Evolutionary conservation across 192 early-diverging fungal genomes (phyloP).

Genomic region (Umbelopsis sp.): DNA sequence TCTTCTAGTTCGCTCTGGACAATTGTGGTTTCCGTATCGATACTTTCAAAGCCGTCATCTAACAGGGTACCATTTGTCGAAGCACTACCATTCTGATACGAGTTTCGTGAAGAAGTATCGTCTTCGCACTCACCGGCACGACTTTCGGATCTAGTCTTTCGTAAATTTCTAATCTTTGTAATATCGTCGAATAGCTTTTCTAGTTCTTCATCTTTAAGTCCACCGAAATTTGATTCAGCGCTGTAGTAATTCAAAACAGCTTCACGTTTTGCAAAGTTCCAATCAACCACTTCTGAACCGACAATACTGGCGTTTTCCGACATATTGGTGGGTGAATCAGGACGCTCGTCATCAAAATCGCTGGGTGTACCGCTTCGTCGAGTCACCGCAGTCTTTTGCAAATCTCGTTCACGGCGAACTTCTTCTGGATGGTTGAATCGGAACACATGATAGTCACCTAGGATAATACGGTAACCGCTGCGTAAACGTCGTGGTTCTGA

Average conservation of each 20-base stretch:
- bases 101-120: constrained; percentile 22
- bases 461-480: constrained; percentile 78
- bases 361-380: constrained; percentile 26
- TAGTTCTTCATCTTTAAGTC: constrained; percentile 58
- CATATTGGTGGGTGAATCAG: constrained; percentile 31
- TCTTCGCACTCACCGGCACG: constrained; percentile 37
- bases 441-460: constrained; percentile 83
- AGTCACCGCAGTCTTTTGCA: constrained; percentile 22
- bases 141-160: constrained; percentile 54
- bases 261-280: constrained; percentile 77
- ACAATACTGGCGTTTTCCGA: constrained; percentile 33
- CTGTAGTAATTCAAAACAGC: constrained; percentile 55
- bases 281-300: constrained; percentile 65
- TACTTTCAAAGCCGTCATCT: constrained; percentile 41
- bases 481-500: constrained; percentile 53
- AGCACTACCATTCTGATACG: constrained; percentile 25
- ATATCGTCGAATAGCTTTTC: constrained; percentile 60
- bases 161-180: constrained; percentile 50
- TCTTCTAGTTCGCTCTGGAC: constrained; percentile 36
- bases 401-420: constrained; percentile 64
- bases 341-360: constrained; percentile 22
- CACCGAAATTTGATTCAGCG: constrained; percentile 46
- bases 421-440: constrained; percentile 85
- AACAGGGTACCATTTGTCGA: constrained; percentile 15
- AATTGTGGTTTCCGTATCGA: constrained; percentile 36